phyloP scores from a whole-genome alignment of 768 basidiomycete species.

The Infundibulicybe gibba region DNA sequence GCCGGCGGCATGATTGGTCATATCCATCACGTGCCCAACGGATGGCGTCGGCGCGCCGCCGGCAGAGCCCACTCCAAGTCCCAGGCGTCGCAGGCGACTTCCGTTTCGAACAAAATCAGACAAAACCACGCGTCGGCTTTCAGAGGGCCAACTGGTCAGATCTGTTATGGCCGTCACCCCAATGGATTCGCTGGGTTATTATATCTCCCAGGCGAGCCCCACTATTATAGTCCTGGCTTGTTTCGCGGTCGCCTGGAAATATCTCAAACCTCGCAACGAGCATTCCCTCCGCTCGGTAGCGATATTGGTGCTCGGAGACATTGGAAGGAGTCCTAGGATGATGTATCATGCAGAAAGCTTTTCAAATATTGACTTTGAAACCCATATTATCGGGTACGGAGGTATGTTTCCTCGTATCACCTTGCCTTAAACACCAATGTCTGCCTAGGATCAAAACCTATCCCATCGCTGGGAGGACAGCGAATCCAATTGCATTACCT shows the following conservation, averaged over 20 bases:
- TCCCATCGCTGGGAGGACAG: conserved; percentile 64
- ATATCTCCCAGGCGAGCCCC: no score
- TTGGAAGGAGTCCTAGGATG: conserved; percentile 95
- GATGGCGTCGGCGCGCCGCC: no score
- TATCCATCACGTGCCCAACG: no score
- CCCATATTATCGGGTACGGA: conserved; percentile 80
- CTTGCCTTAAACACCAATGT: background rate
- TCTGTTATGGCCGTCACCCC: no score
- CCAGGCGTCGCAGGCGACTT: no score
- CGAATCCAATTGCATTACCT: conserved; percentile 67
- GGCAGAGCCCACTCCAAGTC: no score
- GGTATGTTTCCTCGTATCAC: conserved; percentile 43
- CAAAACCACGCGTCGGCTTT: no score
- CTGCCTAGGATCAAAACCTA: conserved; percentile 68
- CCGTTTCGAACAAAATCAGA: no score
- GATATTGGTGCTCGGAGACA: conserved; percentile 91
- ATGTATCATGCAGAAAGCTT: conserved; percentile 98
- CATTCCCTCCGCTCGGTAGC: conserved; percentile 68
- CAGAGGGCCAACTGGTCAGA: no score
- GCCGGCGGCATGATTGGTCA: no score
- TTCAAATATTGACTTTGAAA: conserved; percentile 72
- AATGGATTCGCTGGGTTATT: no score
- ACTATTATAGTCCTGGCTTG: background rate
- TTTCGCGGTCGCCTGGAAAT: conserved; percentile 26
- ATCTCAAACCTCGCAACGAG: conserved; percentile 30